Percentiles rank a stretch among this genome's conserved stretches.
Evolutionary conservation across 2,329 filamentous ascomycete genomes (phyloP).

Genomic region (Colletotrichum incanum): DNA sequence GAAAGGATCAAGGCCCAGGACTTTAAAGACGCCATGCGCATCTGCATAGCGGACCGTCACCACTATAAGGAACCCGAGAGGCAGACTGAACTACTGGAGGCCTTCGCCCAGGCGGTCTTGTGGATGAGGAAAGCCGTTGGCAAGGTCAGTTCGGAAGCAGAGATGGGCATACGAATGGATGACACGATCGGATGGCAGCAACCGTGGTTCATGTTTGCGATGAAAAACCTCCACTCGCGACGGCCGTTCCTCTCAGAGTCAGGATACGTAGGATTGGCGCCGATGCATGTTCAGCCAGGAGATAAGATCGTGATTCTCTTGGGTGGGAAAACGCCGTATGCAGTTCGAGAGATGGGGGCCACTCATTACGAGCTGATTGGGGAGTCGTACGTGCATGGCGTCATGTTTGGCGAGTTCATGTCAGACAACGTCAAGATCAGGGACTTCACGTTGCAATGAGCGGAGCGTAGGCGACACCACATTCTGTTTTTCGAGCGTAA

Average conservation of each 20-base stretch:
- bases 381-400: constrained; percentile 32
- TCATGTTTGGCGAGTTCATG: constrained; percentile 34
- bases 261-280: constrained; percentile 33
- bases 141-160: not conserved
- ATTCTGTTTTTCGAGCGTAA: too few relatives aligned
- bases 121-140: not conserved
- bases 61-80: constrained; percentile 16
- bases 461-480: too few relatives aligned
- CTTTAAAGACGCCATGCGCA: constrained; percentile 14
- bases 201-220: constrained; percentile 15
- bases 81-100: constrained; percentile 18
- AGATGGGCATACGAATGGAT: not conserved
- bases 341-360: constrained; percentile 4
- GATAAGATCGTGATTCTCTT: constrained; percentile 34
- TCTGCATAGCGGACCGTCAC: constrained; percentile 22
- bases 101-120: not conserved
- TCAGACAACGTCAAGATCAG: not conserved
- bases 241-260: constrained; percentile 21
- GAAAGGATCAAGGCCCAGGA: not conserved
- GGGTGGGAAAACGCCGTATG: constrained; percentile 37
- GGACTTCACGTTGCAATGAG: not conserved
- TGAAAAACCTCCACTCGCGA: constrained; percentile 22
- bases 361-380: not conserved
- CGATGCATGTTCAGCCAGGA: constrained; percentile 1
- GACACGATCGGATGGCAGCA: constrained; percentile 8